Base-by-base conservation (phyloP, 495 filamentous ascomycete genomes). In the Aspergillus sclerotiicarbonarius region DNA sequence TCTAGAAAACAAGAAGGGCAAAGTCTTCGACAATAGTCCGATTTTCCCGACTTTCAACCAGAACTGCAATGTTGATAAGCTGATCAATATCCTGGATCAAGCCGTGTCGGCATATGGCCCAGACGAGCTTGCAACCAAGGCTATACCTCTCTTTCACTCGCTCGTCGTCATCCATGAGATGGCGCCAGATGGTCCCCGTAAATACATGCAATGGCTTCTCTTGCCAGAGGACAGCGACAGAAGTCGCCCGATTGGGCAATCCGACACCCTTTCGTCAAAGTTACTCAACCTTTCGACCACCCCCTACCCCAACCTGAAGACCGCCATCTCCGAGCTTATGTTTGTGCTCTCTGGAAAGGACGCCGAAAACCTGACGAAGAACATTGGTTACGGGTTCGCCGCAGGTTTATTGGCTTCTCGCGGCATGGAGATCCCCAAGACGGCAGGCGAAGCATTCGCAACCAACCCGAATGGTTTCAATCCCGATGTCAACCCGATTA, bases 341-440 rank as follows among this genome's bases (percentile, higher is more conserved):
- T 98, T 96, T 67, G 90, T 94, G 45, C 78, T 97, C 21, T 95
- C 90, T 2, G 87, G 85, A 50, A 89, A 86, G 60, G 82, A 91
- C 62, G 83, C 87, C 0, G 79, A 81, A 21, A 87, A 71, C 30
- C 87, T 94, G 51, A 87, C 94, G 0, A 77, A 85, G 39, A 91
- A 92, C 54, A 89, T 96, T 25, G 91, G 94, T 1, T 97, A 96
- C 63, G 94, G 94, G 0, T 96, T 88, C 65, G 94, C 94, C 3
- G 88, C 92, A 1, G 94, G 94, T 2, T 93, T 92, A 65, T 74
- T 98, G 31, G 86, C 91, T 71, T 87, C 87, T 43, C 88, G 90
- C 48, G 87, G 91, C 19, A 82, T 97, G 16, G 78, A 87, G 4
- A 76, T 96, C 16, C 90, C 93, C 0, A 78, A 87, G 49, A 84